These are phyloP conservation scores for Neophaeococcomyces aloes DNA, from an alignment of 2,329 filamentous ascomycete species.

Conservation along the genomic window DNA sequence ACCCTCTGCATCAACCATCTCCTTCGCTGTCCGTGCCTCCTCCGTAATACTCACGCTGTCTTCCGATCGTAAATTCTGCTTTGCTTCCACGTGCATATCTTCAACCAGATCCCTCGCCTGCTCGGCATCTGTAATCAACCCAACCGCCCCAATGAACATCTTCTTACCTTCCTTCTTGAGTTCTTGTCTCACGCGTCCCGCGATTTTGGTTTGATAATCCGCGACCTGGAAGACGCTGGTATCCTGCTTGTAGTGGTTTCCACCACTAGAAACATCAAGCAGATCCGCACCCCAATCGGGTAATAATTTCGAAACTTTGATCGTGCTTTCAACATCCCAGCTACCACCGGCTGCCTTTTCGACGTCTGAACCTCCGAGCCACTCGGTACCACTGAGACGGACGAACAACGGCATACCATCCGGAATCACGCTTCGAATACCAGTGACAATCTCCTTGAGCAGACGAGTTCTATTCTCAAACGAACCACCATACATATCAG, in stretches of 20 bases:
- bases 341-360: slow-evolving; percentile 26
- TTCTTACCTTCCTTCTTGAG: slow-evolving; percentile 28
- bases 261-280: slow-evolving; percentile 70
- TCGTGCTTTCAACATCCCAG: slow-evolving; percentile 58
- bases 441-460: slow-evolving; percentile 55
- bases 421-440: slow-evolving; percentile 53
- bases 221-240: slow-evolving; percentile 32
- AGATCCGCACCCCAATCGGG: slow-evolving; percentile 67
- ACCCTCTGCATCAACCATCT: slow-evolving; percentile 16
- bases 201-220: slow-evolving; percentile 44
- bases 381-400: slow-evolving; percentile 64
- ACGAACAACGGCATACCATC: slow-evolving; percentile 60
- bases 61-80: too few relatives aligned
- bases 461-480: slow-evolving; percentile 57
- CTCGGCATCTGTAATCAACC: slow-evolving; percentile 44
- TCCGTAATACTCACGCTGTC: slow-evolving; percentile 14
- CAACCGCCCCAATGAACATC: slow-evolving; percentile 43
- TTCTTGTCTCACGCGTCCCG: slow-evolving; percentile 34
- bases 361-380: slow-evolving; percentile 50
- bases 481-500: slow-evolving; percentile 43
- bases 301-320: slow-evolving; percentile 54
- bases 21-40: slow-evolving; percentile 17
- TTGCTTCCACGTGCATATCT: too few relatives aligned
- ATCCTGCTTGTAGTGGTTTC: slow-evolving; percentile 39
- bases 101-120: slow-evolving; percentile 40